These are phyloP conservation scores for Hanseniaspora opuntiae DNA, from an alignment of 805 yeast species.

Conservation along the genomic window DNA sequence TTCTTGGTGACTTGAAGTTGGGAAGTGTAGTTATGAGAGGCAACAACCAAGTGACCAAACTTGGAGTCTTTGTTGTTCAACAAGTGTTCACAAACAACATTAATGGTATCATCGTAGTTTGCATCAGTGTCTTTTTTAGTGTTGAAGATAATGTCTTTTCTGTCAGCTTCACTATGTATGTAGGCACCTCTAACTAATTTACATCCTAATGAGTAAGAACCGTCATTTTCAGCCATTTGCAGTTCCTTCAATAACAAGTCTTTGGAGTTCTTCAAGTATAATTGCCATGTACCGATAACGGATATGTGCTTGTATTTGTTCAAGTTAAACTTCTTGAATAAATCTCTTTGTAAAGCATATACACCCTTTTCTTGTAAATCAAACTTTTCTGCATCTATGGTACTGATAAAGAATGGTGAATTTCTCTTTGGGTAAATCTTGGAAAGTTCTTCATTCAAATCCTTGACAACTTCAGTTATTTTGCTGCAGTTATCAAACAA, in stretches of 20 bases:
- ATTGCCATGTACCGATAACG: constrained; percentile 83
- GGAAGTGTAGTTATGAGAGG: constrained; percentile 78
- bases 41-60: constrained; percentile 72
- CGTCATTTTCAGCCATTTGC: constrained; percentile 43
- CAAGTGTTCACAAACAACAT: constrained; percentile 47
- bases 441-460: constrained; percentile 39
- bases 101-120: constrained; percentile 60
- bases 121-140: constrained; percentile 70
- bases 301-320: constrained; percentile 39
- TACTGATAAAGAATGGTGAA: constrained; percentile 61
- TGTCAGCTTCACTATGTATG: constrained; percentile 71
- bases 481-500: constrained; percentile 53
- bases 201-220: constrained; percentile 58
- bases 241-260: constrained; percentile 50
- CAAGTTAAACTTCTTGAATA: constrained; percentile 62
- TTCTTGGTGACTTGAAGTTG: constrained; percentile 55
- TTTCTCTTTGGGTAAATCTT: constrained; percentile 46
- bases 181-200: constrained; percentile 93
- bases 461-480: constrained; percentile 44
- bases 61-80: constrained; percentile 33
- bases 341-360: constrained; percentile 71
- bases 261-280: constrained; percentile 68
- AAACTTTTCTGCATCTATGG: constrained; percentile 83
- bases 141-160: constrained; percentile 53
- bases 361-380: constrained; percentile 76